Evolutionary conservation across 225 moss, liverwort and hornwort species (phyloP), one percentile per base, ranked within the genome.

Genomic region (Sphagnum tenellum): DNA sequence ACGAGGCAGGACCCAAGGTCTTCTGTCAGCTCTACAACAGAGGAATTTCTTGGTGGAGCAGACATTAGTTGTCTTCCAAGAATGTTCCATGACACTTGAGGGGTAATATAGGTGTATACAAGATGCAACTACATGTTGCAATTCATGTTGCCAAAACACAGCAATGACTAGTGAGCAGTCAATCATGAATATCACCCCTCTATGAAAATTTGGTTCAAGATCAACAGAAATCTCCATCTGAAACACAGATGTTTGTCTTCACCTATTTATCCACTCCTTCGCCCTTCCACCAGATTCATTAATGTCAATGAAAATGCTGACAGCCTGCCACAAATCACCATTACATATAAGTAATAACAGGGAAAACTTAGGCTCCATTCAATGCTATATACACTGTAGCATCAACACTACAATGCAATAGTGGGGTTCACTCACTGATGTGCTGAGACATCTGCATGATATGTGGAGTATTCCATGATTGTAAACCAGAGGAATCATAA

Each of bases 261-360:
- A 90, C 74, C 82, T 92, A 44, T 76, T 82, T 29, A 96, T 96
- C 92, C 92, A 92, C 77, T 96, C 96, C 73, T 75, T 82, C 60
- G 92, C 74, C 51, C 96, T 84, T 68, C 86, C 91, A 69, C 96
- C 92, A 45, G 84, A 79, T 72, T 92, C 86, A 59, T 96, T 92
- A 48, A 82, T 86, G 71, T 96, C 87, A 59, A 96, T 92, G 61
- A 92, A 87, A 74, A 96, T 92, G 85, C 95, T 90, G 57, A 96
- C 95, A 58, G 95, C 95, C 95, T 95, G 88, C 68, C 52, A 65
- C 58, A 46, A 55, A 51, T 45, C 14, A 50, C 3, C 62, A 50
- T 50, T 48, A 53, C n/a, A 48, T 29, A 53, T 46, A 56, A 14
- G 57, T 2, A 12, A 67, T 5, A 56, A 45, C 4, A 44, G 44